Percentiles rank a stretch among this genome's conserved stretches.
Conservation (phyloP, 208 protist genomes). For the Leishmania amazonensis region DNA sequence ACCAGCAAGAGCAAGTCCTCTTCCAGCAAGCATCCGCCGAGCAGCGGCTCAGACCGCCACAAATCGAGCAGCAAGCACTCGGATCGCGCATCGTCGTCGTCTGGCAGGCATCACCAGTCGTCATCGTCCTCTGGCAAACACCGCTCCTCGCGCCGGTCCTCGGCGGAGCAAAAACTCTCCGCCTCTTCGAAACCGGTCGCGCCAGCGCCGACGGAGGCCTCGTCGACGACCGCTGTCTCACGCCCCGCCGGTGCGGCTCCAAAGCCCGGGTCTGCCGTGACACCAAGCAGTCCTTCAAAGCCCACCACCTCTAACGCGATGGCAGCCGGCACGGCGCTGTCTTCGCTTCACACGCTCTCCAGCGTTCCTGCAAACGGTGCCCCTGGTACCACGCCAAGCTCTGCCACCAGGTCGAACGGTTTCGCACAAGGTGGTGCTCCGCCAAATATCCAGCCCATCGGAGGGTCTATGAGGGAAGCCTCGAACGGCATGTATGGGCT, state of each 20-base stretch:
- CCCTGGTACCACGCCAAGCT: not conserved
- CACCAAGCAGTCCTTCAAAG: not conserved
- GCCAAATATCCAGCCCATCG: slow-evolving; percentile 21
- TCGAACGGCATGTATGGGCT: slow-evolving; percentile 15
- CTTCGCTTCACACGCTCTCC: not conserved
- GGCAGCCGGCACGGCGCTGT: not conserved
- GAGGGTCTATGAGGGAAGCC: slow-evolving; percentile 28
- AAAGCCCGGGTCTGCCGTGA: slow-evolving; percentile 2
- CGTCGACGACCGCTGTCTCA: not conserved
- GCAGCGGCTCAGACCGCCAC: slow-evolving; percentile 12
- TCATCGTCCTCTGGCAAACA: slow-evolving; percentile 3
- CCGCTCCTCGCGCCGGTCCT: slow-evolving; percentile 19
- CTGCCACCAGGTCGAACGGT: slow-evolving; percentile 3
- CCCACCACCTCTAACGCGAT: not conserved
- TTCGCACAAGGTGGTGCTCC: not conserved
- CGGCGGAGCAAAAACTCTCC: slow-evolving; percentile 6
- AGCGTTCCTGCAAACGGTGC: not conserved
- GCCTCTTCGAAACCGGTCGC: slow-evolving; percentile 3
- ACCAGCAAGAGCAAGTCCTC: slow-evolving; percentile 10
- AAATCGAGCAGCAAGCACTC: slow-evolving; percentile 2
- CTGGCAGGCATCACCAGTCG: not conserved
- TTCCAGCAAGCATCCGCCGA: slow-evolving; percentile 18
- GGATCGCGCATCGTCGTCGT: not conserved
- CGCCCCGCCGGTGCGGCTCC: not conserved
- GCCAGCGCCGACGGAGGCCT: not conserved